A percentile compares a stretch with the other conserved stretches of the same genome.
Evolutionary conservation across 1,284 basidiomycete species (phyloP).

Genomic region (Marasmius tenuissimus): DNA sequence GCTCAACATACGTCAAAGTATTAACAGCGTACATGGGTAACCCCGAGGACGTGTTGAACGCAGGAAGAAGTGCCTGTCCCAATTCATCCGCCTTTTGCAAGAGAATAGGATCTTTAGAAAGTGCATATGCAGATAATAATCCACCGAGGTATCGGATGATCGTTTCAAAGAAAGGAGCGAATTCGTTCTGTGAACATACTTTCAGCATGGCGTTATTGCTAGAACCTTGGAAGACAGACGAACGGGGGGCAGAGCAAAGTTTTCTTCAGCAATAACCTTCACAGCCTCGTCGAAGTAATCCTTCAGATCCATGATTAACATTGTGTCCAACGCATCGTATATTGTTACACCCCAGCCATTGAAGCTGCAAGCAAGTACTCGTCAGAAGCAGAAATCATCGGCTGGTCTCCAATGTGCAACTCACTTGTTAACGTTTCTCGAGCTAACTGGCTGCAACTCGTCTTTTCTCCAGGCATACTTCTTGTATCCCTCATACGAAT

Average conservation of each 20-base stretch:
- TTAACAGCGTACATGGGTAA: slow-evolving; percentile 55
- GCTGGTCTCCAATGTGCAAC: slow-evolving; percentile 15
- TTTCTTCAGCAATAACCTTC: slow-evolving; percentile 2
- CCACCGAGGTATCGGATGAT: slow-evolving; percentile 79
- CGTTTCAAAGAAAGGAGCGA: slow-evolving; percentile 73
- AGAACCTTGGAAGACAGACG: background rate
- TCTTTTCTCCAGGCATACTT: slow-evolving; percentile 56
- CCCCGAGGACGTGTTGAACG: slow-evolving; percentile 52
- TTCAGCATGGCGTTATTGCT: background rate
- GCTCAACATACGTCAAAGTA: slow-evolving; percentile 29
- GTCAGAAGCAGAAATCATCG: background rate
- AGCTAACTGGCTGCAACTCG: slow-evolving; percentile 59
- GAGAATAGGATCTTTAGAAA: slow-evolving; percentile 59
- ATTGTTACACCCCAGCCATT: slow-evolving; percentile 15
- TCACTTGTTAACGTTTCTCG: slow-evolving; percentile 50
- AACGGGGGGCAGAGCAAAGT: slow-evolving; percentile 13
- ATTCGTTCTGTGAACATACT: slow-evolving; percentile 21
- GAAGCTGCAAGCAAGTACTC: slow-evolving; percentile 1
- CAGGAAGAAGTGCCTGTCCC: slow-evolving; percentile 49
- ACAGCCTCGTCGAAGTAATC: slow-evolving; percentile 15
- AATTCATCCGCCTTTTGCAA: slow-evolving; percentile 58
- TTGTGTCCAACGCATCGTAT: slow-evolving; percentile 56
- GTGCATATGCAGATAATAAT: slow-evolving; percentile 70
- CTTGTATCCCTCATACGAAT: slow-evolving; percentile 67
- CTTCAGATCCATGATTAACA: slow-evolving; percentile 50